These are phyloP conservation scores for Dictyostelium discoideum DNA, from an alignment of 78 protist species.

Conservation along the genomic window DNA sequence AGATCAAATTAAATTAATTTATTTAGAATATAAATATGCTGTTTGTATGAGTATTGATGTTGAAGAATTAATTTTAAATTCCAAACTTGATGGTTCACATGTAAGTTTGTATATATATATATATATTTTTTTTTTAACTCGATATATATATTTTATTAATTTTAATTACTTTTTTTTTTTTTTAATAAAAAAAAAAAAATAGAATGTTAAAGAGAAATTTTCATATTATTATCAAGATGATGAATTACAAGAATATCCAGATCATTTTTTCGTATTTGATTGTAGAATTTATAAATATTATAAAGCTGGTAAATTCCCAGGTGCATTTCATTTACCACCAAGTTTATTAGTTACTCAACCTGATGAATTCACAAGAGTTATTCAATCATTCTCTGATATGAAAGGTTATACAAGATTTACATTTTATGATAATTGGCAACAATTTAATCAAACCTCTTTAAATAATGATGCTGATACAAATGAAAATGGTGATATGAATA, in stretches of 20 bases:
- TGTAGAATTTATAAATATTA: constrained; percentile 59
- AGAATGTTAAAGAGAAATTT: constrained; percentile 29
- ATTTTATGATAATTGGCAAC: constrained; percentile 79
- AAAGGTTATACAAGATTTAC: constrained; percentile 57
- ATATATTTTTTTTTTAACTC: not conserved
- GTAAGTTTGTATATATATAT: not conserved
- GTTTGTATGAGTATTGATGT: constrained; percentile 71
- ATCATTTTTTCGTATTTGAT: constrained; percentile 54
- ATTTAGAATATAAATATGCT: constrained; percentile 57
- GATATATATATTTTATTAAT: not conserved
- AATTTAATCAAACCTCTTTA: not conserved
- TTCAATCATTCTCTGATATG: constrained; percentile 9
- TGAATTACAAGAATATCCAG: not conserved
- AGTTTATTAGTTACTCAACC: constrained; percentile 55
- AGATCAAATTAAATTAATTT: constrained; percentile 33
- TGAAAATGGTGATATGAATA: constrained; percentile 76
- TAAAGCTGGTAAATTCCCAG: constrained; percentile 63
- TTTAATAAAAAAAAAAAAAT: not conserved
- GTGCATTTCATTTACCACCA: constrained; percentile 60
- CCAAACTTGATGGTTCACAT: constrained; percentile 25
- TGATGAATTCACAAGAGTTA: constrained; percentile 38
- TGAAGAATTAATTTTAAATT: constrained; percentile 65
- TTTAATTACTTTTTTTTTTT: not conserved
- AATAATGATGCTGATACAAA: constrained; percentile 68
- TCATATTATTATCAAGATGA: constrained; percentile 64